Conservation (phyloP, 371 early-diverging fungal genomes). For the Syncephalis plumigaleata region DNA sequence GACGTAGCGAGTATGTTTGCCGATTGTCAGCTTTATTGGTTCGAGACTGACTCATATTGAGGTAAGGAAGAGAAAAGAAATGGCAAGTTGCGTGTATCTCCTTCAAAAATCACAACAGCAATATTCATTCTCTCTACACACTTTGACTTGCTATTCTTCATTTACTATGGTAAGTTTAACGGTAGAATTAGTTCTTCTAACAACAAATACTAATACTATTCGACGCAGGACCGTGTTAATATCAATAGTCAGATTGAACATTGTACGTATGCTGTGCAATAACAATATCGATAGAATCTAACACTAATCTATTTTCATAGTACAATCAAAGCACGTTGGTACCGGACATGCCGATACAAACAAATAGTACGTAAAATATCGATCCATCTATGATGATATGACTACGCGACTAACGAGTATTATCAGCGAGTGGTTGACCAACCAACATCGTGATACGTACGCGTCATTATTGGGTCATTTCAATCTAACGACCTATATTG, state of each 20-base stretch:
- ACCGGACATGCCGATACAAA: conserved; percentile 88
- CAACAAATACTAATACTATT: neutral
- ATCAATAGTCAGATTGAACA: conserved; percentile 72
- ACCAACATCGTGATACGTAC: conserved; percentile 70
- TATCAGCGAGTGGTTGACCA: conserved; percentile 65
- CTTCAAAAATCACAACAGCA: no score
- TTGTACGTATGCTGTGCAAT: conserved; percentile 21
- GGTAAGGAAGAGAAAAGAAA: no score
- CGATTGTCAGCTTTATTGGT: no score
- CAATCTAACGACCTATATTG: conserved; percentile 49
- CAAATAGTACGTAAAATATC: conserved; percentile 39
- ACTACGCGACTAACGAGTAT: neutral
- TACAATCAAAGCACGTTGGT: conserved; percentile 77
- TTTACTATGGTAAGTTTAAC: no score
- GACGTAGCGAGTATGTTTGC: no score
- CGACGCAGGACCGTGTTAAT: conserved; percentile 43
- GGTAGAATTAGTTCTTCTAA: no score
- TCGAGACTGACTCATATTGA: no score
- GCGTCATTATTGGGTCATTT: conserved; percentile 66
- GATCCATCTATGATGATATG: neutral
- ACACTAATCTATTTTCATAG: conserved; percentile 12
- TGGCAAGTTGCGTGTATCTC: no score
- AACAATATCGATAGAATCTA: neutral
- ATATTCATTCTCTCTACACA: no score
- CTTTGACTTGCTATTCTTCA: no score